phyloP scores from a whole-genome alignment of 306 rosid genomes.

The Vicia villosa region DNA sequence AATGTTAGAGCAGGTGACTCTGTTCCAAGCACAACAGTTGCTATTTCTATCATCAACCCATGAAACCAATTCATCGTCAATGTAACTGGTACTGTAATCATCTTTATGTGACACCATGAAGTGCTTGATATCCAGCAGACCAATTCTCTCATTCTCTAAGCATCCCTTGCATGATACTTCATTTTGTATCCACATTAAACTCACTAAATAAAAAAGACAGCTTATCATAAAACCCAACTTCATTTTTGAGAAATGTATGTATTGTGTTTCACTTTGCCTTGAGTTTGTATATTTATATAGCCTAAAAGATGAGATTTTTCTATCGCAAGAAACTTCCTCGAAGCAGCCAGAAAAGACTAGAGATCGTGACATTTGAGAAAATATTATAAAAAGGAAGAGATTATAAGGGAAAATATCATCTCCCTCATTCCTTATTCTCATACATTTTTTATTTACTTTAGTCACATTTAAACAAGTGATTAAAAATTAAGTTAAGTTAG shows the following conservation, averaged over 20 bases:
- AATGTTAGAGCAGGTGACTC: conserved; percentile 18
- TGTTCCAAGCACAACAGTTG: conserved; percentile 29
- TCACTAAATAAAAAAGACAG: background rate
- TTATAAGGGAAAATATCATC: too few relatives aligned
- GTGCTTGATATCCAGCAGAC: conserved; percentile 11
- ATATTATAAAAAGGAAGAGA: too few relatives aligned
- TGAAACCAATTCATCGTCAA: background rate
- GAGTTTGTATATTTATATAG: too few relatives aligned
- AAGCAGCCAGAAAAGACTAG: fast-evolving
- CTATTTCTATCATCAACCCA: conserved; percentile 24
- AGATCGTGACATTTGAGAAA: too few relatives aligned
- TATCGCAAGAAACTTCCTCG: too few relatives aligned
- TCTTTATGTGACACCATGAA: background rate
- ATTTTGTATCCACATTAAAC: background rate
- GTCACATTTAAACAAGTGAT: too few relatives aligned
- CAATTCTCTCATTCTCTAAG: conserved; percentile 30
- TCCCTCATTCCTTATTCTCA: too few relatives aligned
- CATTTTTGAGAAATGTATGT: background rate
- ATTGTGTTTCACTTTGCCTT: background rate
- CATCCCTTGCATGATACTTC: conserved; percentile 4
- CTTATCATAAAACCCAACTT: background rate
- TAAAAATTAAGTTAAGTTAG: too few relatives aligned
- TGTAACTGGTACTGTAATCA: background rate
- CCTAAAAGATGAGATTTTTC: too few relatives aligned
- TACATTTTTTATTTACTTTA: too few relatives aligned